Base-by-base conservation (phyloP, 306 rosid genomes). In the Pterocarpus santalinus region DNA sequence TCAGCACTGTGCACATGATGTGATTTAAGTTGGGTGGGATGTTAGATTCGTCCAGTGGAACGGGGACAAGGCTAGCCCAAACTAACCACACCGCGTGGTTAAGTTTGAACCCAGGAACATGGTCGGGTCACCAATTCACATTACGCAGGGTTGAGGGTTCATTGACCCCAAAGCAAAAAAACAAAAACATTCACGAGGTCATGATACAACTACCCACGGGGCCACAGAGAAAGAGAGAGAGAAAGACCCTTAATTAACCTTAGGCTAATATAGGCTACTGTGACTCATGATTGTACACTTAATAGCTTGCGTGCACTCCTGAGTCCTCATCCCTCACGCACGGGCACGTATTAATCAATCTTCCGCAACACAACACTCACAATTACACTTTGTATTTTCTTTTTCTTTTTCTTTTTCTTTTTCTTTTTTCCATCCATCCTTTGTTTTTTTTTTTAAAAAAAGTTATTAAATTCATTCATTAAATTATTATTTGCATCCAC, bases 261-360 rank as follows among this genome's bases (percentile, higher is more conserved):
- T 15, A 38, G 69, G 69, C 4, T 56, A 14, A 13, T 51, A 51
- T 56, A 55, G 62, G 78, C 56, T 73, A 63, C 69, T 58, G 86
- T 79, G 86, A 69, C 83, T 83, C 84, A 88, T 90, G 74, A 88
- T 90, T 88, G 84, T 76, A 85, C 86, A 88, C 94, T 86, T 75
- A 88, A 65, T 83, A 64, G 85, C 86, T 87, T 88, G 92, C 90
- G 92, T 88, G 91, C 89, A 87, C 91, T 90, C 88, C 77, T 77
- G 82, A 43, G 39, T 53, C 74, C 76, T 79, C 81, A 60, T 2
- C 46, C 58, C 84, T 55, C 82, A 62, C 90, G 83, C 90, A 81
- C 86, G 86, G 79, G 70, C 79, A 77, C 95, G 86, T 79, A 87
- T 71, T 69, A 75, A 82, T 69, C 34, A 65, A 71, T 60, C 84